Percentiles rank a stretch among this genome's conserved stretches.
Evolutionary conservation across 345 rosid genomes (phyloP).

Genomic region (Erodium maritimum): DNA sequence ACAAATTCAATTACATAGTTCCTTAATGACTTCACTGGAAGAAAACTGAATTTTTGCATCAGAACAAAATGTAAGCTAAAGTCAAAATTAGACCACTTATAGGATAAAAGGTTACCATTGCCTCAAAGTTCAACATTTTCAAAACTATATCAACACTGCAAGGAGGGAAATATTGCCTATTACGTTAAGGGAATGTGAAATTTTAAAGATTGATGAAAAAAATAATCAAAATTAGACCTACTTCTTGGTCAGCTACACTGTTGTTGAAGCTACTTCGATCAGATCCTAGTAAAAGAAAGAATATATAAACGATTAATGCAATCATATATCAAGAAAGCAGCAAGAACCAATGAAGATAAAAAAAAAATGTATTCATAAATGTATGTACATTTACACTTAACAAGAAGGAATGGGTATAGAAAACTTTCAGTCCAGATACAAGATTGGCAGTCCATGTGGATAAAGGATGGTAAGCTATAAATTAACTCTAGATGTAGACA

Average conservation of each 20-base stretch:
- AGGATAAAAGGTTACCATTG: not conserved
- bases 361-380: not conserved
- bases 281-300: slow-evolving; percentile 33
- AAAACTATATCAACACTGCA: not conserved
- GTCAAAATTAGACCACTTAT: not conserved
- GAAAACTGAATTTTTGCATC: not conserved
- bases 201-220: not conserved
- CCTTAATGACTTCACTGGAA: not conserved
- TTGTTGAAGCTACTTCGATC: slow-evolving; percentile 83
- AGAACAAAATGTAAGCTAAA: no score
- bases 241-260: slow-evolving; percentile 93
- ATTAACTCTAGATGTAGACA: no score
- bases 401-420: not conserved
- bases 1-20: not conserved
- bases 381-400: no score
- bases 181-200: not conserved
- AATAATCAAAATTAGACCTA: slow-evolving; percentile 28
- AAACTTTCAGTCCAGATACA: not conserved
- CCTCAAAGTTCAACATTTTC: not conserved
- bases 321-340: slow-evolving; percentile 5
- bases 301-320: not conserved
- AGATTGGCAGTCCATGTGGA: no score
- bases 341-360: not conserved
- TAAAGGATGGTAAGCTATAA: no score
- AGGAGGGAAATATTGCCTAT: not conserved